A percentile compares a stretch with the other conserved stretches of the same genome.
These are phyloP conservation scores for Isabelozyma gotoi DNA, from an alignment of 805 yeast genomes.

Conservation along the genomic window DNA sequence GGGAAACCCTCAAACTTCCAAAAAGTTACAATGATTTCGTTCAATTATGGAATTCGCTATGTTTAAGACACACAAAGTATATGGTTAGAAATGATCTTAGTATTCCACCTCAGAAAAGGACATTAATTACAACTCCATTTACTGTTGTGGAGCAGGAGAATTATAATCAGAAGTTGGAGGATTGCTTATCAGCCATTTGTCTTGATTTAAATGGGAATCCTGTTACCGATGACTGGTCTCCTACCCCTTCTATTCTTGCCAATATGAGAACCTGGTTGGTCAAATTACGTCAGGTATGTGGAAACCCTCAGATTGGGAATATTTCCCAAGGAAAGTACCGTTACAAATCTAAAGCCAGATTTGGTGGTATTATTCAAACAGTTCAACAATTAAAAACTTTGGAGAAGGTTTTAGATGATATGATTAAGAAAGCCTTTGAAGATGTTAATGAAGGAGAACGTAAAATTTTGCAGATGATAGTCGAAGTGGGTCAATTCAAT, in stretches of 20 bases:
- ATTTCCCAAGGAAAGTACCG: conserved; percentile 22
- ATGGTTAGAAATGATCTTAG: conserved; percentile 76
- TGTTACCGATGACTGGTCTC: conserved; percentile 47
- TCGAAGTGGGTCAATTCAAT: conserved; percentile 66
- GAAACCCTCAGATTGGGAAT: conserved; percentile 64
- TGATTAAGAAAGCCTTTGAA: conserved; percentile 57
- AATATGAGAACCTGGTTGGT: conserved; percentile 70
- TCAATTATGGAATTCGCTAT: conserved; percentile 50
- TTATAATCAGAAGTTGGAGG: conserved; percentile 61
- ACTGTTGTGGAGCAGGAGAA: conserved; percentile 83
- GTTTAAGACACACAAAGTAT: conserved; percentile 80
- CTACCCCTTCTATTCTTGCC: conserved; percentile 37
- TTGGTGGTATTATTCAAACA: conserved; percentile 11
- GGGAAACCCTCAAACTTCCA: conserved; percentile 30
- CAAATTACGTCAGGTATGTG: conserved; percentile 73
- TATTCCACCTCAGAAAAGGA: conserved; percentile 76
- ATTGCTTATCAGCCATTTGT: conserved; percentile 59
- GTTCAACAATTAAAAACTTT: conserved; percentile 42
- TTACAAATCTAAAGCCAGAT: conserved; percentile 17
- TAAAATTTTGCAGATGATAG: conserved; percentile 38
- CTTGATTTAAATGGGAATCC: conserved; percentile 55
- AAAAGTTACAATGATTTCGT: conserved; percentile 27
- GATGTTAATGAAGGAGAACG: conserved; percentile 51
- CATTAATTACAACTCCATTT: conserved; percentile 70
- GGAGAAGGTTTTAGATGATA: conserved; percentile 64